Evolutionary conservation across 495 filamentous ascomycete species (phyloP).

Genomic region (Penicillium lividum): DNA sequence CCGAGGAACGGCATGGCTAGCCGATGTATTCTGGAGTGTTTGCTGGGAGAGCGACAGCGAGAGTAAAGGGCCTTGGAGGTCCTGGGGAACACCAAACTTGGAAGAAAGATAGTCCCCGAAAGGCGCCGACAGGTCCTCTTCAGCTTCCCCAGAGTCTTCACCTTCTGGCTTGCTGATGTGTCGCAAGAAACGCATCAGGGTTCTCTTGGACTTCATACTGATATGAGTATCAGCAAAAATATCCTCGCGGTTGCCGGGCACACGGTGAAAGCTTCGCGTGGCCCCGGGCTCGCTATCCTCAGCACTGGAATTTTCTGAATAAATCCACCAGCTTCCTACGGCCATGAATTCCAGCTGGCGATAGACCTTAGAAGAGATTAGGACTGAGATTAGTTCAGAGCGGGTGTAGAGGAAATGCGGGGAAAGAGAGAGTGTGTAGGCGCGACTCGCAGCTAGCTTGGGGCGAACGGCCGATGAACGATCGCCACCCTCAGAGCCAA

Average conservation of each 20-base stretch:
- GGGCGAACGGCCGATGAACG: slow-evolving; percentile 10
- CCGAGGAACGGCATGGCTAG: slow-evolving; percentile 63
- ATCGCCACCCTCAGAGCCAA: slow-evolving; percentile 11
- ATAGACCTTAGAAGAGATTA: slow-evolving; percentile 86
- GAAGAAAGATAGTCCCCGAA: slow-evolving; percentile 65
- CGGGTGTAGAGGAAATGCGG: slow-evolving; percentile 86
- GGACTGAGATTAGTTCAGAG: slow-evolving; percentile 69
- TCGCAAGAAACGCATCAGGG: slow-evolving; percentile 85
- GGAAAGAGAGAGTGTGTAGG: slow-evolving; percentile 81
- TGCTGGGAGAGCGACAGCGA: slow-evolving; percentile 77
- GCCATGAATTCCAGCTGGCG: slow-evolving; percentile 90
- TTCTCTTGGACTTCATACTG: slow-evolving; percentile 73
- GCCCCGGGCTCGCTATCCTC: slow-evolving; percentile 10
- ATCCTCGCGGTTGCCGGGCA: slow-evolving; percentile 86
- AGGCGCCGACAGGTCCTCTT: slow-evolving; percentile 41
- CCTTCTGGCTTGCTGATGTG: slow-evolving; percentile 46
- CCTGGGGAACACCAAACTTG: slow-evolving; percentile 71
- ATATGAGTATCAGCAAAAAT: slow-evolving; percentile 74
- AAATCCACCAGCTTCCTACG: slow-evolving; percentile 91
- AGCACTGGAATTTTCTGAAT: slow-evolving; percentile 29
- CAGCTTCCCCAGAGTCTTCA: slow-evolving; percentile 26
- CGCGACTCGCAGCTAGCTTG: slow-evolving; percentile 63
- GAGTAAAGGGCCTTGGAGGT: slow-evolving; percentile 69
- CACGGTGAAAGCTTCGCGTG: slow-evolving; percentile 50
- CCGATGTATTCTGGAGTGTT: slow-evolving; percentile 54